phyloP scores from a whole-genome alignment of 371 early-diverging fungal genomes.

The Rhizopus sp. region DNA sequence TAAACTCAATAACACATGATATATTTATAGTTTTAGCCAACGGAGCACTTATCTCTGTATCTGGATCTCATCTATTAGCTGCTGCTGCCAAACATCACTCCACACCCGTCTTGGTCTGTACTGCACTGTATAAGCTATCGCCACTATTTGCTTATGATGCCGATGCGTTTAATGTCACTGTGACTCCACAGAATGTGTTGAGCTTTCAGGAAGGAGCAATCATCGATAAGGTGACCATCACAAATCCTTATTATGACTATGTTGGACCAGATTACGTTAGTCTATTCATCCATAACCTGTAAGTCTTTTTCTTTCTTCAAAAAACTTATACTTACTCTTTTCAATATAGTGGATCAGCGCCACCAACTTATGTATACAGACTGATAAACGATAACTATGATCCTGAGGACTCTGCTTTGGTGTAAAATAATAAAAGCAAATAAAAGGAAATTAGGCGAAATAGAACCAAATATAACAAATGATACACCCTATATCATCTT shows the following conservation, averaged over 20 bases:
- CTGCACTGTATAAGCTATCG: conserved; percentile 85
- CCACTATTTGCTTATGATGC: conserved; percentile 89
- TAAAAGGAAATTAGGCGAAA: neutral
- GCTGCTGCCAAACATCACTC: conserved; percentile 92
- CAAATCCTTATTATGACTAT: conserved; percentile 89
- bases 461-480: too few relatives aligned
- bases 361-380: conserved; percentile 58
- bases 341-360: conserved; percentile 42
- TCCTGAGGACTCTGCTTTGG: conserved; percentile 43
- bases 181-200: conserved; percentile 81
- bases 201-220: conserved; percentile 79
- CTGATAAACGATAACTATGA: conserved; percentile 79
- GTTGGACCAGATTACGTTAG: conserved; percentile 87
- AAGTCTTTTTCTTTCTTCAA: conserved; percentile 31
- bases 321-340: neutral
- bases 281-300: conserved; percentile 90
- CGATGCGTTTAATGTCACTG: conserved; percentile 76
- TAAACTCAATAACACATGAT: conserved; percentile 3
- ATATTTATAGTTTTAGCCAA: conserved; percentile 77
- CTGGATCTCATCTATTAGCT: conserved; percentile 84
- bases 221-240: conserved; percentile 76
- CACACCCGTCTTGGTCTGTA: conserved; percentile 85
- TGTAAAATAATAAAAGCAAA: conserved; percentile 3
- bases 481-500: too few relatives aligned
- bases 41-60: conserved; percentile 86